Evolutionary conservation across 805 yeast species (phyloP), one percentile per base, ranked within the genome.

Genomic region (Hanseniaspora clermontiae): DNA sequence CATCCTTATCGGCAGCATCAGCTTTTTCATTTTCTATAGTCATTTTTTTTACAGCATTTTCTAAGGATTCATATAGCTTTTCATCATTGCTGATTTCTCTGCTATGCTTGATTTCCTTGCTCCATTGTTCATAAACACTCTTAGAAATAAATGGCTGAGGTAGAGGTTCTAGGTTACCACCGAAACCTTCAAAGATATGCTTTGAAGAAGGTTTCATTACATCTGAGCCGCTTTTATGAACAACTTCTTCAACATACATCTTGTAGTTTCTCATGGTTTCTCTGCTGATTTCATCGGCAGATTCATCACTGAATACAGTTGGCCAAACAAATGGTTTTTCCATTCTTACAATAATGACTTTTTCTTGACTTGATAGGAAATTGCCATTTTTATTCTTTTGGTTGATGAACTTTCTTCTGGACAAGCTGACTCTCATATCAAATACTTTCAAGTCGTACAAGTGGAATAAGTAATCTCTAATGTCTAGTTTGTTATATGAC

Each of bases 321-420:
- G 99, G 99, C 96, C 97, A 93, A 49, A 93, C 77, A 67, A 93
- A 93, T 27, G 99, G 98, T 61, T 91, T 88, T 58, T 81, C 82
- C 91, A 93, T 85, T 63, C 90, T 97, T 53, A 93, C 84, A 24
- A 96, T 91, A 97, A 93, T 93, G 71, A 89, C 90, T 74, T 93
- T 93, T 61, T 80, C 78, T 71, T 88, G 96, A 1, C 54, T 55
- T 5, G 51, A 34, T 20, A 55, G 15, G 45, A 31, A 43, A n/a
- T 47, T 43, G 11, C 58, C 58, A 11, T 17, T n/a, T 8, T 43
- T 43, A 20, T 55, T 43, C 8, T 39, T 32, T 36, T 55, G 36
- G 10, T 29, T 29, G 12, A 55, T 32, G 15, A 49, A 55, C 19
- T 36, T 70, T 71, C 78, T 87, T 62, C 74, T 79, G 2, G 85